Evolutionary conservation across 2,329 filamentous ascomycete species (phyloP), one percentile per base, ranked within the genome.

Genomic region (Hysterium pulicare): DNA sequence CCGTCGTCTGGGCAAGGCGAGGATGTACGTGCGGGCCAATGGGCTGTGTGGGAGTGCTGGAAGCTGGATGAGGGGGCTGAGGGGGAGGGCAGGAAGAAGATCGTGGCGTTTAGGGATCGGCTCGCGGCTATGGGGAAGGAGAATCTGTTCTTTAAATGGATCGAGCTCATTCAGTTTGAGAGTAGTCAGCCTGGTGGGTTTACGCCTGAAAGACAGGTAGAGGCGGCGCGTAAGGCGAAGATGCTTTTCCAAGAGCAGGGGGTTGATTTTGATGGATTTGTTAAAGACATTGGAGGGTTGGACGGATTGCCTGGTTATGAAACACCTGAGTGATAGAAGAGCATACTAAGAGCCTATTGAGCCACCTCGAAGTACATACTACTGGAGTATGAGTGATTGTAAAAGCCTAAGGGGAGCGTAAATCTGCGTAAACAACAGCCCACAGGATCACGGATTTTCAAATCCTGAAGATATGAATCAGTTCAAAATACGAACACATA

Each of bases 161-260:
- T 95, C 37, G 90, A 96, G 71, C 78, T 94, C 59, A 83, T 96
- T 38, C 90, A 96, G 69, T 94, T 82, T 58, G 90, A 95, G 69
- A 84, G 87, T 32, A 84, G 82, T 26, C 78, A 79, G 52, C 86
- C 89, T 0, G 87, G 84, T 15, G 87, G 87, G 0, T 94, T 95
- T 59, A 86, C 84, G 1, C 71, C 76, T 0, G 85, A 90, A 60
- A 78, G 82, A 57, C 89, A 95, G 67, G 73, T 79, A 42, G 78
- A 74, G 33, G 84, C 86, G 1, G 87, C 88, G 45, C 71, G 80
- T 49, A 83, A 90, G 67, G 87, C 90, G 38, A 81, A 84, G 56
- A 78, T 81, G 30, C 72, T 93, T 61, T 95, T 96, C 61, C 75
- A 83, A 48, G 75, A 77, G 33, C 78, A 90, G 38, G 82, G 80